Conservation (phyloP, 371 early-diverging fungal genomes). For the Zychaea mexicana region DNA sequence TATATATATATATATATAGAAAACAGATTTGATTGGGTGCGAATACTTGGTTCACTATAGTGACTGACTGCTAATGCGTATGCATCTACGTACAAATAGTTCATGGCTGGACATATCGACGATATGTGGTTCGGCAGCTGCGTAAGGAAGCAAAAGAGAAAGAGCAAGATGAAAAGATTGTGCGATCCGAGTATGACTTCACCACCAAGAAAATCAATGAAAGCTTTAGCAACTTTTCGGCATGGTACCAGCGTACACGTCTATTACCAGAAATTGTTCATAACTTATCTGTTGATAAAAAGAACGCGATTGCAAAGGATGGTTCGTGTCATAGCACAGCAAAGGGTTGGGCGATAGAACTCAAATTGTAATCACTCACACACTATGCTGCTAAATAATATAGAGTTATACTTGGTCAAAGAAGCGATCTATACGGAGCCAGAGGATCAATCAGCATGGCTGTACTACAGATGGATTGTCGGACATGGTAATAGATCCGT, state of each 20-base stretch:
- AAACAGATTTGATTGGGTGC: background rate
- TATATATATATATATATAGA: no score
- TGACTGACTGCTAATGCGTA: background rate
- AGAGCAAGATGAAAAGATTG: constrained; percentile 25
- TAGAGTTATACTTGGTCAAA: constrained; percentile 83
- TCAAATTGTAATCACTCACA: no score
- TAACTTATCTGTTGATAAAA: constrained; percentile 43
- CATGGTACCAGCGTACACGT: constrained; percentile 95
- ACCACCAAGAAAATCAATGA: constrained; percentile 85
- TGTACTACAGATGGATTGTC: constrained; percentile 91
- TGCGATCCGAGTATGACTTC: constrained; percentile 75
- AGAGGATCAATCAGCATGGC: constrained; percentile 95
- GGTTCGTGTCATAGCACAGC: background rate
- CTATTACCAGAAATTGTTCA: constrained; percentile 67
- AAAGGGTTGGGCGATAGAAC: no score
- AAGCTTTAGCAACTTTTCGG: constrained; percentile 94
- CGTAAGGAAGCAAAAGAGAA: constrained; percentile 17
- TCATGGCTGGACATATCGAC: constrained; percentile 96
- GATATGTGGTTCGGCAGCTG: constrained; percentile 70
- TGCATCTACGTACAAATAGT: constrained; percentile 55
- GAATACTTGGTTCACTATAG: background rate
- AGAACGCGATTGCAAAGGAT: constrained; percentile 33
- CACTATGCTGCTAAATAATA: background rate
- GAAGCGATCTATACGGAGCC: constrained; percentile 95
- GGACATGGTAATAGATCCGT: constrained; percentile 55